Evolutionary conservation across 1,284 basidiomycete species (phyloP), one percentile per base, ranked within the genome.

Genomic region (Fomitopsis palustris): DNA sequence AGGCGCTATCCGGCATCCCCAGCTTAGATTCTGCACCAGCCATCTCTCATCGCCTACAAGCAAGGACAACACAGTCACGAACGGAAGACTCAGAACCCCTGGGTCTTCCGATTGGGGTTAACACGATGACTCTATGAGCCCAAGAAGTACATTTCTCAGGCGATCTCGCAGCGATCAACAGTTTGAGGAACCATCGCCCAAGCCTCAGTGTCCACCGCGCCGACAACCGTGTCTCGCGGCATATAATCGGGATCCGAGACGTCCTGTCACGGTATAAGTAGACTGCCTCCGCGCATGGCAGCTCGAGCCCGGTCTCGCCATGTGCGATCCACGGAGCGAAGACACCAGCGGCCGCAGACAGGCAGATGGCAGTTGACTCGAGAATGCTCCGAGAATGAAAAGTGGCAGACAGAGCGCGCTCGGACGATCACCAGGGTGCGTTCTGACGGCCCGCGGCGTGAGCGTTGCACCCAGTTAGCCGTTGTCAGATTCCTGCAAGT

Each of bases 191-290:
- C 45, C 14, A 47, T 47, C 45, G 27, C 19, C 14, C 6, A 7
- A 14, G n/a, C 7, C n/a, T 23, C 21, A 5, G 6, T 23, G 17
- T 21, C 8, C n/a, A 23, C 7, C 42, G 12, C 42, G 5, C 21
- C 19, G 23, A 17, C 12, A 16, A n/a, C n/a, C n/a, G n/a, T n/a
- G n/a, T n/a, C n/a, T n/a, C n/a, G 25, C 49, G 49, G 49, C 49
- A 52, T 14, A 35, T 52, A 33, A 31, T 52, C 49, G 49, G 49
- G 49, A 52, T 52, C 49, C n/a, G n/a, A n/a, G n/a, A n/a, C n/a
- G 31, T 52, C 49, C 27, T 17, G 6, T 6, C 2, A 43, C 10
- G 41, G 19, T 37, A 16, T 37, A n/a, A n/a, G n/a, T 14, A 21
- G 5, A 43, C 23, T 25, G 19, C n/a, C 39, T n/a, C 39, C 39